Conservation (phyloP, 148 eudicot genomes). For the Bassia scoparia region DNA sequence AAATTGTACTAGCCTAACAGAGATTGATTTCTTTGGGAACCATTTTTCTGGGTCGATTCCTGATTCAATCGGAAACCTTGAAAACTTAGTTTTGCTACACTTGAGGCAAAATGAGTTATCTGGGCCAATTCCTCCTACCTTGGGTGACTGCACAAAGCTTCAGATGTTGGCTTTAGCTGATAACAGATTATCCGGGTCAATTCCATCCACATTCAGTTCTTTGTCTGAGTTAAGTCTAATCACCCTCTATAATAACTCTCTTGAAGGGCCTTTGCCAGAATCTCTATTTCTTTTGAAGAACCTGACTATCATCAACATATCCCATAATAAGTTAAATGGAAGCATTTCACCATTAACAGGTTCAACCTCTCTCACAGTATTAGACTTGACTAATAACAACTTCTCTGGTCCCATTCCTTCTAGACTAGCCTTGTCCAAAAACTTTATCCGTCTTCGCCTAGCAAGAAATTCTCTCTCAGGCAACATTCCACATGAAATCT, state of each 20-base stretch:
- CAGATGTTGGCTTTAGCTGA: slow-evolving; percentile 62
- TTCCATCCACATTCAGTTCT: slow-evolving; percentile 60
- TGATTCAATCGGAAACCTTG: slow-evolving; percentile 56
- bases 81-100: slow-evolving; percentile 59
- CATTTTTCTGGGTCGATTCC: slow-evolving; percentile 70
- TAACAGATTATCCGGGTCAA: slow-evolving; percentile 59
- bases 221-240: slow-evolving; percentile 58
- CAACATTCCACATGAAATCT: slow-evolving; percentile 47
- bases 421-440: slow-evolving; percentile 46
- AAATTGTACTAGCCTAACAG: slow-evolving; percentile 57
- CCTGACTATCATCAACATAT: slow-evolving; percentile 64
- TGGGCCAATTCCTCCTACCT: slow-evolving; percentile 64
- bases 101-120: slow-evolving; percentile 80
- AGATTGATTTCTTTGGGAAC: slow-evolving; percentile 79
- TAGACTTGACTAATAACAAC: slow-evolving; percentile 73
- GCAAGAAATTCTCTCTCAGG: slow-evolving; percentile 65
- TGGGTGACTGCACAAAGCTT: slow-evolving; percentile 73
- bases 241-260: slow-evolving; percentile 82
- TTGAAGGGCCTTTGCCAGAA: slow-evolving; percentile 74
- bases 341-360: slow-evolving; percentile 58
- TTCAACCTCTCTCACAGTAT: slow-evolving; percentile 48
- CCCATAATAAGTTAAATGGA: slow-evolving; percentile 61
- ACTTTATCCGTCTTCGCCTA: slow-evolving; percentile 68
- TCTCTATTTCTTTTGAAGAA: slow-evolving; percentile 53
- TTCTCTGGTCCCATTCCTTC: slow-evolving; percentile 68